phyloP scores from a whole-genome alignment of 805 yeast species.

The Henningerozyma blattae region DNA sequence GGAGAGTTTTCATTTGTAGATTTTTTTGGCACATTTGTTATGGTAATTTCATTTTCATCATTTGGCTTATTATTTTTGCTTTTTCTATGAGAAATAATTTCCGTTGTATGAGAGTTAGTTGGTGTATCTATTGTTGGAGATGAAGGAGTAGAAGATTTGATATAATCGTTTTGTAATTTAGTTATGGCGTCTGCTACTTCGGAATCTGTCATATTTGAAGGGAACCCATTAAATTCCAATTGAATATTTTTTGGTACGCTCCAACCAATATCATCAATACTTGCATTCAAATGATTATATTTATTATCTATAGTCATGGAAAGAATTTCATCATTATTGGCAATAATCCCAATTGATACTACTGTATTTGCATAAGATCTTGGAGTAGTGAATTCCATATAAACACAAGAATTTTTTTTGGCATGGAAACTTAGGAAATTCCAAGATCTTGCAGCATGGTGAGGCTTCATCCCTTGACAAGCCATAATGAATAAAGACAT shows the following conservation, averaged over 20 bases:
- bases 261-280: constrained; percentile 82
- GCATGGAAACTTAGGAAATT: constrained; percentile 87
- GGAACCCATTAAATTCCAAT: constrained; percentile 43
- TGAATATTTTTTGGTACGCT: constrained; percentile 61
- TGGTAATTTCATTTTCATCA: background rate
- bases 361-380: constrained; percentile 72
- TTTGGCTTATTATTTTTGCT: background rate
- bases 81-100: background rate
- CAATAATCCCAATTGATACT: constrained; percentile 68
- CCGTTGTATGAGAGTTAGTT: background rate
- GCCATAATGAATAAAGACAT: constrained; percentile 87
- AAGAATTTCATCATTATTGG: constrained; percentile 50
- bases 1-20: no score
- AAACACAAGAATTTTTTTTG: constrained; percentile 55
- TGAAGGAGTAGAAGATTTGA: no score
- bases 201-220: constrained; percentile 32
- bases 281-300: constrained; percentile 43
- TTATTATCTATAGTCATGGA: constrained; percentile 56
- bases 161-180: background rate
- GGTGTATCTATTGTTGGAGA: no score
- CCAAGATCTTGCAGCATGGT: constrained; percentile 97
- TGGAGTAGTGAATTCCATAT: constrained; percentile 96
- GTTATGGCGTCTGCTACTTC: constrained; percentile 22
- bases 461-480: constrained; percentile 97
- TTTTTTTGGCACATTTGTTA: no score